Percentiles rank a stretch among this genome's conserved stretches.
These are phyloP conservation scores for Pichia sp. DNA, from an alignment of 1,139 yeast genomes.

Conservation along the genomic window DNA sequence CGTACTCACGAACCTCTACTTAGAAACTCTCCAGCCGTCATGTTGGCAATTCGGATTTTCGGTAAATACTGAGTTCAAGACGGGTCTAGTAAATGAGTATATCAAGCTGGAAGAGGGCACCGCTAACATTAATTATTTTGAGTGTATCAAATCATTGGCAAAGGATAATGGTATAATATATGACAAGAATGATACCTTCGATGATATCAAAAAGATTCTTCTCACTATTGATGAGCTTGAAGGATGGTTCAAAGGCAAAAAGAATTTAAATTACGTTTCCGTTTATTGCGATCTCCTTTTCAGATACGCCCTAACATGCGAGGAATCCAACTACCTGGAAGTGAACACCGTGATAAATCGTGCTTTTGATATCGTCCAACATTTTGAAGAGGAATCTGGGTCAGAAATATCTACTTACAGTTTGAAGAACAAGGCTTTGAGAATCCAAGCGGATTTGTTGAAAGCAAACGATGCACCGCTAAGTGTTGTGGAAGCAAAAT, in stretches of 20 bases:
- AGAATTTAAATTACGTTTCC: slow-evolving; percentile 21
- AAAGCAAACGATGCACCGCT: slow-evolving; percentile 11
- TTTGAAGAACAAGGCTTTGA: slow-evolving; percentile 24
- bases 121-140: slow-evolving; percentile 23
- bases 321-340: slow-evolving; percentile 11
- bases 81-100: slow-evolving; percentile 27
- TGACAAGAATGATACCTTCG: slow-evolving; percentile 11
- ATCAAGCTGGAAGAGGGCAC: slow-evolving; percentile 20
- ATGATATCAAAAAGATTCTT: slow-evolving; percentile 11
- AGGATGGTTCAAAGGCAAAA: slow-evolving; percentile 18
- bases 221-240: slow-evolving; percentile 17
- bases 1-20: slow-evolving; percentile 23
- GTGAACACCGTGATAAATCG: slow-evolving; percentile 14
- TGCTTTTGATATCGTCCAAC: slow-evolving; percentile 18
- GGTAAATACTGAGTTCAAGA: slow-evolving; percentile 24
- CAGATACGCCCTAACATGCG: slow-evolving; percentile 26
- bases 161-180: slow-evolving; percentile 14
- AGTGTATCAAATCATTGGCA: slow-evolving; percentile 19
- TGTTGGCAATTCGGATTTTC: slow-evolving; percentile 24
- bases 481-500: slow-evolving; percentile 16
- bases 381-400: slow-evolving; percentile 14
- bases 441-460: slow-evolving; percentile 24
- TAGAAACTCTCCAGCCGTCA: slow-evolving; percentile 21
- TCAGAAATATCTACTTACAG: slow-evolving; percentile 18
- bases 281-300: slow-evolving; percentile 26